Evolutionary conservation across 2,329 filamentous ascomycete species (phyloP).

Genomic region (Penicillium sclerotigenum): DNA sequence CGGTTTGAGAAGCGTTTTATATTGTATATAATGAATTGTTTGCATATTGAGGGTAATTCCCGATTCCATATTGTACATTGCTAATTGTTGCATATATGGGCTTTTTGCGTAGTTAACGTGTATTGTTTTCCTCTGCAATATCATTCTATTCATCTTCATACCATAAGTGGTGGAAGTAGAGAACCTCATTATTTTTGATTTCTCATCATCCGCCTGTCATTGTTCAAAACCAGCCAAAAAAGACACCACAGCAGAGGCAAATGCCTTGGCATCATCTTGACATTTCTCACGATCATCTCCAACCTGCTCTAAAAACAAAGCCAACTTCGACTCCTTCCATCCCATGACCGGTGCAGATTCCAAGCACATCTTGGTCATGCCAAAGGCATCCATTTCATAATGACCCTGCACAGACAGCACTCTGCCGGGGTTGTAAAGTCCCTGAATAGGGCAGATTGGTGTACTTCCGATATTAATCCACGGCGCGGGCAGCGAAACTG

Average conservation of each 20-base stretch:
- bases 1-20: background rate
- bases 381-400: conserved; percentile 27
- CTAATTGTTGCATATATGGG: background rate
- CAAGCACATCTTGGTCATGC: conserved; percentile 23
- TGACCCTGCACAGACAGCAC: conserved; percentile 26
- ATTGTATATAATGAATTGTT: background rate
- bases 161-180: background rate
- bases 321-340: conserved; percentile 26
- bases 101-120: background rate
- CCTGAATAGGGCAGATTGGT: conserved; percentile 25
- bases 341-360: conserved; percentile 22
- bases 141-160: background rate
- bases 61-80: background rate
- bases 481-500: conserved; percentile 21
- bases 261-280: conserved; percentile 23
- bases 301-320: conserved; percentile 24
- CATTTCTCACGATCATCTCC: conserved; percentile 19
- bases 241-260: conserved; percentile 25
- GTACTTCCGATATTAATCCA: conserved; percentile 28
- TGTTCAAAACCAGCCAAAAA: conserved; percentile 22
- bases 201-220: conserved; percentile 7
- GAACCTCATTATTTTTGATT: background rate
- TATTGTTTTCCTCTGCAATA: background rate
- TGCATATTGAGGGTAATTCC: background rate
- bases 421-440: conserved; percentile 22